These are phyloP conservation scores for Vaccinium macrocarpon DNA, from an alignment of 148 eudicot genomes.

Conservation along the genomic window DNA sequence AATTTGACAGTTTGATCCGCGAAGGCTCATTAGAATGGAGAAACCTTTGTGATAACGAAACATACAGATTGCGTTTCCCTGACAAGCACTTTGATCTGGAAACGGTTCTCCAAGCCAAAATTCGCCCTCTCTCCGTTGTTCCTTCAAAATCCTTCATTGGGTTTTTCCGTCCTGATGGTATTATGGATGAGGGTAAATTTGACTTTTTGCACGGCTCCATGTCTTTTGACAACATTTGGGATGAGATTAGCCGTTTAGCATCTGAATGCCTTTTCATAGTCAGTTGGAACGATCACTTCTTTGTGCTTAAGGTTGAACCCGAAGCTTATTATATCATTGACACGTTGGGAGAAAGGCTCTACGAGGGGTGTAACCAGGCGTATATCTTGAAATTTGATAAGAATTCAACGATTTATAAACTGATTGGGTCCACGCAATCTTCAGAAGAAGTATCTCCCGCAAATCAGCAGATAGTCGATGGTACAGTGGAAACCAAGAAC, in stretches of 20 bases:
- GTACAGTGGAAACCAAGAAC: constrained; percentile 11
- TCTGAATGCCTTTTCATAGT: constrained; percentile 51
- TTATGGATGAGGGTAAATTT: constrained; percentile 58
- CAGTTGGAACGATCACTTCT: constrained; percentile 84
- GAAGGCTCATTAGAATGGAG: constrained; percentile 93
- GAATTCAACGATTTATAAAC: constrained; percentile 46
- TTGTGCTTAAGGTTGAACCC: constrained; percentile 64
- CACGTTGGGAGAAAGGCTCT: constrained; percentile 70
- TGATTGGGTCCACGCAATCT: constrained; percentile 32
- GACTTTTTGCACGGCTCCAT: constrained; percentile 84
- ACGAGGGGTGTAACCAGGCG: constrained; percentile 74
- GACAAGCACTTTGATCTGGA: constrained; percentile 96
- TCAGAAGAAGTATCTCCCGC: constrained; percentile 29
- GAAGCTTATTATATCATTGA: constrained; percentile 68
- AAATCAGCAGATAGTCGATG: constrained; percentile 30
- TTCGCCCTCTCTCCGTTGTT: constrained; percentile 67
- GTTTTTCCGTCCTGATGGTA: constrained; percentile 77
- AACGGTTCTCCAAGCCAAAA: constrained; percentile 73
- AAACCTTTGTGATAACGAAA: constrained; percentile 71
- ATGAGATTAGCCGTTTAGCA: constrained; percentile 46
- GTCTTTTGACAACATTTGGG: constrained; percentile 94
- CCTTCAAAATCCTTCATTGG: constrained; percentile 77
- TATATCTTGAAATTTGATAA: constrained; percentile 63
- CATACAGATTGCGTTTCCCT: constrained; percentile 61
- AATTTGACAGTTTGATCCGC: constrained; percentile 76